These are phyloP conservation scores for Talaromyces thailandensis DNA, from an alignment of 495 filamentous ascomycete species.

Conservation along the genomic window DNA sequence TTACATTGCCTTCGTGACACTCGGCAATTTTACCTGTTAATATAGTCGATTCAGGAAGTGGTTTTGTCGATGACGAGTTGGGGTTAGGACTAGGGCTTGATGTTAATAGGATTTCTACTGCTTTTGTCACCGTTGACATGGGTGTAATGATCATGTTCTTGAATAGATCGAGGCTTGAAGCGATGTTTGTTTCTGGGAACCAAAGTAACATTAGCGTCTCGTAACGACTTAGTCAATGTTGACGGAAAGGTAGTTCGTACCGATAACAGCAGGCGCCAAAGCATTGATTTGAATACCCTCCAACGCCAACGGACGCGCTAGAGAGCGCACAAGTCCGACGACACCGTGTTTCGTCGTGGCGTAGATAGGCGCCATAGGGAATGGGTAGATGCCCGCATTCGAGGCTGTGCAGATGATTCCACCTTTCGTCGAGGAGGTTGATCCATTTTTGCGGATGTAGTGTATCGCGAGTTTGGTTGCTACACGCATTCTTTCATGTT, in stretches of 20 bases:
- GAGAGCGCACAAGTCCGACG: conserved; percentile 41
- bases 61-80: background rate
- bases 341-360: conserved; percentile 42
- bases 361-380: conserved; percentile 47
- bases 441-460: conserved; percentile 41
- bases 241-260: conserved; percentile 14
- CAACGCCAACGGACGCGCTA: conserved; percentile 24
- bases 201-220: background rate
- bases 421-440: conserved; percentile 21
- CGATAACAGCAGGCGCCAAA: conserved; percentile 42
- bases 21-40: conserved; percentile 29
- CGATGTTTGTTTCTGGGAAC: conserved; percentile 38
- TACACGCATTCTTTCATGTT: no score
- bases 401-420: conserved; percentile 48
- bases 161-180: conserved; percentile 34
- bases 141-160: conserved; percentile 44
- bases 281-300: conserved; percentile 44
- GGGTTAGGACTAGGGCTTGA: background rate
- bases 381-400: conserved; percentile 47
- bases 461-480: conserved; percentile 41
- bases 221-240: background rate
- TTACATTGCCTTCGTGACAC: conserved; percentile 45
- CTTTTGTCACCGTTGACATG: conserved; percentile 37
- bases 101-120: conserved; percentile 17
- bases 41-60: background rate